These are phyloP conservation scores for Cyclanthera cordifolia DNA, from an alignment of 306 rosid genomes.

Conservation along the genomic window DNA sequence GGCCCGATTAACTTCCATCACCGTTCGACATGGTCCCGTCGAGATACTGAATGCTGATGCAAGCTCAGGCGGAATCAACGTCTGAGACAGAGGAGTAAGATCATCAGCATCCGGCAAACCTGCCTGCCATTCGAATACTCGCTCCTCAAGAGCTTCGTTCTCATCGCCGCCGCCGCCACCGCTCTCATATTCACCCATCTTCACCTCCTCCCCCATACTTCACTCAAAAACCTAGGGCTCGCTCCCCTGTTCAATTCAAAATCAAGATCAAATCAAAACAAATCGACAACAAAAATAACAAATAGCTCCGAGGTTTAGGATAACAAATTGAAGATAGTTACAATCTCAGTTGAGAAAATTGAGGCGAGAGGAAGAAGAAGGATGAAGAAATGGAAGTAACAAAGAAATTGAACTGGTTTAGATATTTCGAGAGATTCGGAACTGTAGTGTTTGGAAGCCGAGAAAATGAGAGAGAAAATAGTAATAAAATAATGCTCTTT, in stretches of 20 bases:
- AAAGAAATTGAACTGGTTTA: not conserved
- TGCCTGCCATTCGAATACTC: slow-evolving; percentile 70
- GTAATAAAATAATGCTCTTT: not conserved
- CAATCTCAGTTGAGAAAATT: slow-evolving; percentile 22
- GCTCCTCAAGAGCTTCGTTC: slow-evolving; percentile 33
- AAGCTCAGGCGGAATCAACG: slow-evolving; percentile 58
- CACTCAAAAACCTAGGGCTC: not conserved
- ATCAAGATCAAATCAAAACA: not conserved
- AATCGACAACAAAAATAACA: not conserved
- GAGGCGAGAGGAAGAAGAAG: slow-evolving; percentile 17
- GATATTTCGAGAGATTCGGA: slow-evolving; percentile 30
- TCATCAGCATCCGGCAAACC: slow-evolving; percentile 63
- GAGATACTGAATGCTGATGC: slow-evolving; percentile 83
- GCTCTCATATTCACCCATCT: slow-evolving; percentile 36
- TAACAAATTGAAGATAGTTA: not conserved
- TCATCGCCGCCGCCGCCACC: slow-evolving; percentile 15
- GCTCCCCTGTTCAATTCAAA: not conserved
- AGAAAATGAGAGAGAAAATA: slow-evolving; percentile 10
- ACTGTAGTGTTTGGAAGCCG: slow-evolving; percentile 17
- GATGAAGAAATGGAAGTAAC: slow-evolving; percentile 13
- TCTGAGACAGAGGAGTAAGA: slow-evolving; percentile 64
- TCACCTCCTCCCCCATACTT: slow-evolving; percentile 68
- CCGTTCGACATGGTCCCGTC: slow-evolving; percentile 47
- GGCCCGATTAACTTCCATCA: slow-evolving; percentile 73
- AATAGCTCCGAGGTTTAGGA: slow-evolving; percentile 1